Evolutionary conservation across 768 basidiomycete species (phyloP).

Genomic region (Leucocoprinus birnbaumii): DNA sequence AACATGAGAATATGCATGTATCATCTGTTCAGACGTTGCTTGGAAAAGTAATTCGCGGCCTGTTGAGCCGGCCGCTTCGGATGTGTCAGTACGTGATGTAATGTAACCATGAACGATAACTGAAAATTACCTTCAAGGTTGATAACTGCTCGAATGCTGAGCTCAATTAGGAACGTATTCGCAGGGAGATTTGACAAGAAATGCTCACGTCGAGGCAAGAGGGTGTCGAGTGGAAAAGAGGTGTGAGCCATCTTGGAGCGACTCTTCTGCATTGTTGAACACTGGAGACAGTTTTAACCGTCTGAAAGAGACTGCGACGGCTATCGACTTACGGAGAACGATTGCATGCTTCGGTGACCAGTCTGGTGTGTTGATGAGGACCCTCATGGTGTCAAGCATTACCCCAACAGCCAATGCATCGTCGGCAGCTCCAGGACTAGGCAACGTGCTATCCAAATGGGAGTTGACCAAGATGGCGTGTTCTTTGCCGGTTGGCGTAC

Average conservation of each 20-base stretch:
- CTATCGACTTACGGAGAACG: slow-evolving; percentile 69
- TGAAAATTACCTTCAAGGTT: slow-evolving; percentile 75
- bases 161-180: slow-evolving; percentile 1
- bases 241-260: slow-evolving; percentile 92
- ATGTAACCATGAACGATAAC: background rate
- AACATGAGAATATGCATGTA: slow-evolving; percentile 82
- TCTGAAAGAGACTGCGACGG: background rate
- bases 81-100: slow-evolving; percentile 1
- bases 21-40: slow-evolving; percentile 94
- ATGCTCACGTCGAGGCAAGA: slow-evolving; percentile 59
- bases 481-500: slow-evolving; percentile 65
- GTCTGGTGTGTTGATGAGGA: slow-evolving; percentile 61
- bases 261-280: slow-evolving; percentile 95
- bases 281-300: slow-evolving; percentile 41
- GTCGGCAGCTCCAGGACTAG: slow-evolving; percentile 86
- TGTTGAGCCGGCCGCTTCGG: slow-evolving; percentile 75
- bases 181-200: background rate
- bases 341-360: slow-evolving; percentile 77
- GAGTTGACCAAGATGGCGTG: slow-evolving; percentile 86
- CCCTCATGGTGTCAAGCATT: slow-evolving; percentile 87
- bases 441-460: slow-evolving; percentile 88
- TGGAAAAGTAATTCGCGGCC: slow-evolving; percentile 93
- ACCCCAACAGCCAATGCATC: slow-evolving; percentile 87
- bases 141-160: slow-evolving; percentile 80
- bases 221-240: slow-evolving; percentile 90